These are phyloP conservation scores for Curvularia lunata DNA, from an alignment of 2,329 filamentous ascomycete species.

Conservation along the genomic window DNA sequence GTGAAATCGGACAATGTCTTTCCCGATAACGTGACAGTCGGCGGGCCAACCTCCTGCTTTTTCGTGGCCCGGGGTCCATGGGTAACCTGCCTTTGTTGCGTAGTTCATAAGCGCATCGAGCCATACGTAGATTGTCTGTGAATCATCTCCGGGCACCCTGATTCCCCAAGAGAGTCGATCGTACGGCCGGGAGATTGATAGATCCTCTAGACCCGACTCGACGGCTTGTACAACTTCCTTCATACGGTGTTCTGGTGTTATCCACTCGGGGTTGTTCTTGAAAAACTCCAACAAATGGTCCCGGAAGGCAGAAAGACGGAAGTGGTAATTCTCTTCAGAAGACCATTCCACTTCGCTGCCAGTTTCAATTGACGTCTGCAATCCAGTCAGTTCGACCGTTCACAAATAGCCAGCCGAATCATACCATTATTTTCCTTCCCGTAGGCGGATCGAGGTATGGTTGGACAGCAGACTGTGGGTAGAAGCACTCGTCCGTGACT, in stretches of 20 bases:
- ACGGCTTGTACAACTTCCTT: slow-evolving; percentile 81
- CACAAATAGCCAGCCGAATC: slow-evolving; percentile 3
- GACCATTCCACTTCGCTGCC: slow-evolving; percentile 95
- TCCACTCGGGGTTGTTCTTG: slow-evolving; percentile 74
- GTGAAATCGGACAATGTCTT: slow-evolving; percentile 94
- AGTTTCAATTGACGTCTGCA: slow-evolving; percentile 75
- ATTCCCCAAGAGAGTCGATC: slow-evolving; percentile 87
- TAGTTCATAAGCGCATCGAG: slow-evolving; percentile 96
- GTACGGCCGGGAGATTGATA: slow-evolving; percentile 85
- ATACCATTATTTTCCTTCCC: slow-evolving; percentile 78
- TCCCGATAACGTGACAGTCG: slow-evolving; percentile 90
- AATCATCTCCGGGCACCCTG: slow-evolving; percentile 79
- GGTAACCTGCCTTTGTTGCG: slow-evolving; percentile 84
- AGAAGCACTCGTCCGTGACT: slow-evolving; percentile 95
- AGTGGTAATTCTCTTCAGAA: slow-evolving; percentile 93
- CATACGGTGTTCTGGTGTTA: slow-evolving; percentile 75
- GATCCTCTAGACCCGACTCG: slow-evolving; percentile 76
- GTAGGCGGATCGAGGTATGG: slow-evolving; percentile 78
- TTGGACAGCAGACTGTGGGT: slow-evolving; percentile 77
- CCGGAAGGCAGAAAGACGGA: slow-evolving; percentile 82
- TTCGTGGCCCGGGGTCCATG: slow-evolving; percentile 72
- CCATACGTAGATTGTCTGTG: slow-evolving; percentile 97
- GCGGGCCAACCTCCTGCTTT: slow-evolving; percentile 79
- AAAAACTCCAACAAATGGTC: slow-evolving; percentile 84
- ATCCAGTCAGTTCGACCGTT: slow-evolving; percentile 20